A percentile compares a stretch with the other conserved stretches of the same genome.
Conservation (phyloP, 2,329 filamentous ascomycete genomes). For the Epichloe sylvatica region DNA sequence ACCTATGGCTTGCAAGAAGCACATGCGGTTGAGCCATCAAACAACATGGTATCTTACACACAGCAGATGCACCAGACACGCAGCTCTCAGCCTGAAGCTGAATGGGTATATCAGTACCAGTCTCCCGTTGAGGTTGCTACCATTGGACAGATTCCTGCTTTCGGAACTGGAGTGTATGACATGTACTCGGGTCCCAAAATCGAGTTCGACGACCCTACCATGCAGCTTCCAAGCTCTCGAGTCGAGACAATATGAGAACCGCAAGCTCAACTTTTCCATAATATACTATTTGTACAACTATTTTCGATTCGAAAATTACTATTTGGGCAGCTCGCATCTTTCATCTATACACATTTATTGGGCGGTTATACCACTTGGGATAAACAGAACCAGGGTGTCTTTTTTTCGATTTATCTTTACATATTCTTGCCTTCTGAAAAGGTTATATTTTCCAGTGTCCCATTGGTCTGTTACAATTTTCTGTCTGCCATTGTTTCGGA, state of each 20-base stretch:
- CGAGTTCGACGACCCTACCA: conserved; percentile 42
- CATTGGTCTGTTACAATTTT: no score
- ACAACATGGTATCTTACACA: conserved; percentile 29
- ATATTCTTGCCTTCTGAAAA: background rate
- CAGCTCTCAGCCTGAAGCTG: conserved; percentile 27
- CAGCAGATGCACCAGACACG: conserved; percentile 28
- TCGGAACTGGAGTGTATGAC: conserved; percentile 36
- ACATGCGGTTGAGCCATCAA: conserved; percentile 32
- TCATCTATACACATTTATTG: conserved; percentile 1
- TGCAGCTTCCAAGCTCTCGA: conserved; percentile 46
- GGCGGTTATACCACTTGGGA: conserved; percentile 19
- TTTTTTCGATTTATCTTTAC: background rate
- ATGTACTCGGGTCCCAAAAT: conserved; percentile 39
- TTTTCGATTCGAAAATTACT: background rate
- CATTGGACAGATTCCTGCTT: conserved; percentile 38
- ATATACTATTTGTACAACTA: conserved; percentile 3
- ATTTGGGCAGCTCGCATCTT: conserved; percentile 2
- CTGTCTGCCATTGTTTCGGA: no score
- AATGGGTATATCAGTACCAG: conserved; percentile 46
- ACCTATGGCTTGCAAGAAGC: conserved; percentile 34
- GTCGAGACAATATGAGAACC: conserved; percentile 33
- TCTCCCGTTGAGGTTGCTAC: conserved; percentile 42
- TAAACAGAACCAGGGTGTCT: conserved; percentile 14
- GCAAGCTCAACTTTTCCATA: background rate
- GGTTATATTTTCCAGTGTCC: no score